Evolutionary conservation across 108 stramenopile genomes (phyloP), one percentile per base, ranked within the genome.

Genomic region (Skeletonema potamos): DNA sequence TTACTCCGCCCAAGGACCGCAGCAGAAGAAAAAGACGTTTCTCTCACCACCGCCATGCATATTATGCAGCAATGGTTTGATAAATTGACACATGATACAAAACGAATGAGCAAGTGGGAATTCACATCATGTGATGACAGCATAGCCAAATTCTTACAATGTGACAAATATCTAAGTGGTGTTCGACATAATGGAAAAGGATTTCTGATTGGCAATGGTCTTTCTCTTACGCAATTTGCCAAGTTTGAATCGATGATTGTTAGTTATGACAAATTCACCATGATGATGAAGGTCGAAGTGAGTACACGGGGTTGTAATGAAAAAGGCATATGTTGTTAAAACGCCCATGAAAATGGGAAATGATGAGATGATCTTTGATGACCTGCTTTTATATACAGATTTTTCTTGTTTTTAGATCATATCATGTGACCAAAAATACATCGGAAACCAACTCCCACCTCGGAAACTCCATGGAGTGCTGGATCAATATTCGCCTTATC

Each of bases 391-490:
- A 0, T 51, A 51, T 22, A 24, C 7, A 34, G 4, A 6, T 34
- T 34, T 7, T 34, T 34, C 7, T 9, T 51, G 3, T 22, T 8
- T 20, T 20, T 22, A 20, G 1, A 1, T 51, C 3, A 51, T 1
- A 51, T 51, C 48, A 51, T 51, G 48, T 51, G 48, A 1, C 93
- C 93, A 88, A 94, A 94, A 10, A 92, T 87, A 64, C 82, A 90
- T 13, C 93, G 84, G 54, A 94, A 92, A 8, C 89, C 93, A 17
- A 94, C 69, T 28, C 91, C 86, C 17, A 94, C 85, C 41, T 92
- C 93, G 1, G 88, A 86, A 51, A 87, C 72, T 18, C 89, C 89
- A 22, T 84, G 89, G 33, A 89, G 76, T 1, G 82, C 81, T 22
- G 22, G 22, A 51, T n/a, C 1, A 24, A 22, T 51, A 7, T n/a